Evolutionary conservation across 1,284 basidiomycete genomes (phyloP).

Genomic region (Ceratobasidium sp.): DNA sequence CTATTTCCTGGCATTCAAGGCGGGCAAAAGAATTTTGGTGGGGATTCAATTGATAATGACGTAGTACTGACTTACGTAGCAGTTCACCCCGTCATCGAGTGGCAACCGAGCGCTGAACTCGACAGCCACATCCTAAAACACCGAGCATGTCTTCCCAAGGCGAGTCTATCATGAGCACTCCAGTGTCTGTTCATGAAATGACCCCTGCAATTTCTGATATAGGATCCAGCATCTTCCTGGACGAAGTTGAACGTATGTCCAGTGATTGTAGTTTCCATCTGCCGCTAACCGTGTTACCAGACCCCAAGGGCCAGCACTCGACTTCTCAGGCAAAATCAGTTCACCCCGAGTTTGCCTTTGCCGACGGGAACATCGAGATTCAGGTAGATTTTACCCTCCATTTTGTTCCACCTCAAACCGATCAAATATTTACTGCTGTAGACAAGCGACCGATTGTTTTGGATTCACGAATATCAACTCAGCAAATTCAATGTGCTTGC

Average conservation of each 20-base stretch:
- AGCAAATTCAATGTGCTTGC: constrained; percentile 10
- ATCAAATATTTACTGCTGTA: background rate
- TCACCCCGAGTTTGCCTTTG: constrained; percentile 18
- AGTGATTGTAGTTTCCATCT: background rate
- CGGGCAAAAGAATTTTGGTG: too few species aligned
- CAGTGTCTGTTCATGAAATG: background rate
- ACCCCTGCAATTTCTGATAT: background rate
- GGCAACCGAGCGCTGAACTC: too few species aligned
- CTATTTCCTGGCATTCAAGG: too few species aligned
- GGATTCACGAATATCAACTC: constrained; percentile 35
- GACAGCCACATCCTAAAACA: background rate
- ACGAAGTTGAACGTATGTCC: background rate
- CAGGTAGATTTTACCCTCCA: constrained; percentile 1
- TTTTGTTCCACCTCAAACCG: background rate
- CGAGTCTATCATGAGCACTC: background rate
- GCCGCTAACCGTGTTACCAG: too few species aligned
- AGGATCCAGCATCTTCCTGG: background rate
- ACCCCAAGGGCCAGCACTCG: background rate
- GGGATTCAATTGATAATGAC: too few species aligned
- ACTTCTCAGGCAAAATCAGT: background rate
- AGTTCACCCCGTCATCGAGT: too few species aligned
- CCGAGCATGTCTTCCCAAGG: background rate
- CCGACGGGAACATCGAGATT: constrained; percentile 30
- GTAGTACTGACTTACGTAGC: too few species aligned
- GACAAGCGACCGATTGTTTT: constrained; percentile 9